These are phyloP conservation scores for Lipomyces yamadae DNA, from an alignment of 805 yeast species.

Conservation along the genomic window DNA sequence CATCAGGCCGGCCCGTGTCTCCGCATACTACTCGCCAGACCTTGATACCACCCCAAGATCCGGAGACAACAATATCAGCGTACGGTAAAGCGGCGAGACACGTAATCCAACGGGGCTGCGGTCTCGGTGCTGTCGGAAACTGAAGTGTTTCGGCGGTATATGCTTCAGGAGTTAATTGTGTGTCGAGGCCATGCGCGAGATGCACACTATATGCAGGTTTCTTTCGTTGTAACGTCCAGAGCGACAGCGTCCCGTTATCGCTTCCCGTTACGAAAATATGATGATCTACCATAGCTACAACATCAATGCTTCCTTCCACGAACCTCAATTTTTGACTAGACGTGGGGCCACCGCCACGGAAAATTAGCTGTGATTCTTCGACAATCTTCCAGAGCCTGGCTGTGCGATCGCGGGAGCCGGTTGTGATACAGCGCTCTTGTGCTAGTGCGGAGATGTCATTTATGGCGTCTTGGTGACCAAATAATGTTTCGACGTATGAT, in stretches of 20 bases:
- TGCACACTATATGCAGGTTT: conserved; percentile 76
- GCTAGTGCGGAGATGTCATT: conserved; percentile 79
- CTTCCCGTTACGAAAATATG: conserved; percentile 92
- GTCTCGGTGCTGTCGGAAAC: conserved; percentile 53
- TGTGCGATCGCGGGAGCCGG: conserved; percentile 92
- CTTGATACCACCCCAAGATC: conserved; percentile 85
- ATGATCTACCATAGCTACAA: conserved; percentile 89
- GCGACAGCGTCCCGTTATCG: conserved; percentile 86
- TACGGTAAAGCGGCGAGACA: conserved; percentile 81
- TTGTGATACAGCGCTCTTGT: conserved; percentile 92
- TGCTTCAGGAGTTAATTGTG: conserved; percentile 53
- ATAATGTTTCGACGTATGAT: conserved; percentile 86
- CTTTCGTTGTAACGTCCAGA: conserved; percentile 91
- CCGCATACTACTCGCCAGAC: conserved; percentile 59
- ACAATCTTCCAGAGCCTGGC: conserved; percentile 97
- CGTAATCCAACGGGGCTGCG: conserved; percentile 86
- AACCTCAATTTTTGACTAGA: conserved; percentile 49
- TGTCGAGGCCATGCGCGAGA: conserved; percentile 75
- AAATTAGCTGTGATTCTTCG: conserved; percentile 91
- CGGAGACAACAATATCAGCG: conserved; percentile 80
- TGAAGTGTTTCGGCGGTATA: conserved; percentile 56
- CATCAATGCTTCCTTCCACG: conserved; percentile 87
- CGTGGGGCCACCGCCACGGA: conserved; percentile 78
- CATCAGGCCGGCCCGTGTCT: conserved; percentile 21
- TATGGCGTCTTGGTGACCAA: conserved; percentile 94